Conservation (phyloP, 2,329 filamentous ascomycete species). For the Epicoccum nigrum region DNA sequence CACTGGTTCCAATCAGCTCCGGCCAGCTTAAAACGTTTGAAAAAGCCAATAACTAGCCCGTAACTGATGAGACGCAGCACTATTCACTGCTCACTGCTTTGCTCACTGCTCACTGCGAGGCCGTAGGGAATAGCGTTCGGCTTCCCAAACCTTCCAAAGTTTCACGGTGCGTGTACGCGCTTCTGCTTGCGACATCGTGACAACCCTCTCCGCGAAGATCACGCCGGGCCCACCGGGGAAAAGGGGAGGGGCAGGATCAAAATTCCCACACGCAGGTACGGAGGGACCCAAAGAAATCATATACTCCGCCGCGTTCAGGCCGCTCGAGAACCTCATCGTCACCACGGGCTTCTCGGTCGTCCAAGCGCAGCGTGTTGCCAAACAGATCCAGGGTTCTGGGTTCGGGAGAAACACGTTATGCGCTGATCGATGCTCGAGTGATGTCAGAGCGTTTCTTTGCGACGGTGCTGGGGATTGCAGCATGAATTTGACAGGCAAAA, state of each 20-base stretch:
- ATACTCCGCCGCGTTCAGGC: not conserved
- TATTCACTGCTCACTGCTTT: no score
- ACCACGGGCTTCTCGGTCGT: slow-evolving; percentile 2
- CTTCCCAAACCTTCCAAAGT: slow-evolving; percentile 1
- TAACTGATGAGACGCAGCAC: no score
- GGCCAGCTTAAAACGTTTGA: no score
- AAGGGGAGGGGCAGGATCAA: not conserved
- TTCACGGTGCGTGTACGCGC: not conserved
- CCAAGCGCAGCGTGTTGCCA: not conserved
- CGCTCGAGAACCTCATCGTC: slow-evolving; percentile 1
- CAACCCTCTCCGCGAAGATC: not conserved
- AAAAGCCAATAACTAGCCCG: no score
- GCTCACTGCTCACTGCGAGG: no score
- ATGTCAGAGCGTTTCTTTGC: slow-evolving; percentile 10
- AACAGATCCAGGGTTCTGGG: not conserved
- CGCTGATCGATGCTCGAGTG: not conserved
- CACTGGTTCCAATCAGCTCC: no score
- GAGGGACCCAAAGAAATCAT: not conserved
- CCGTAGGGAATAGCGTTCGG: no score
- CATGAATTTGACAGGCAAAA: slow-evolving; percentile 13
- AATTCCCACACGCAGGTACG: not conserved
- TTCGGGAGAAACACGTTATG: slow-evolving; percentile 13
- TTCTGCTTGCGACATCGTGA: no score
- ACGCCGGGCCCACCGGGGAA: not conserved
- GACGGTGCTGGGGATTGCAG: not conserved